Conservation (phyloP, 2,329 filamentous ascomycete species). For the Arachnomyces sp. region DNA sequence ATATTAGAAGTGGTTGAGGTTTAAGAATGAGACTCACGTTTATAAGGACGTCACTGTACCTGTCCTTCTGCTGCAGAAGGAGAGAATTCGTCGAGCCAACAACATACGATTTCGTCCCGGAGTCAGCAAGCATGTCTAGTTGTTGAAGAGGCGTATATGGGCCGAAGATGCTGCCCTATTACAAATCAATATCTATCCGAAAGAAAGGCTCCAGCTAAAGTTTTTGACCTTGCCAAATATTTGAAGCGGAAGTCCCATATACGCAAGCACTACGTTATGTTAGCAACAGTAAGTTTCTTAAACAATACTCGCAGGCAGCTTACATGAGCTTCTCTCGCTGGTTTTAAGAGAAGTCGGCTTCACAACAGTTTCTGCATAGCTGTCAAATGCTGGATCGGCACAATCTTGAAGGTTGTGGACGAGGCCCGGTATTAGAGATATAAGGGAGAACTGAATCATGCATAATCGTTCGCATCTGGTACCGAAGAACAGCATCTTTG, state of each 20-base stretch:
- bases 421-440: constrained; percentile 89
- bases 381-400: constrained; percentile 85
- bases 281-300: constrained; percentile 13
- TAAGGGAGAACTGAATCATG: constrained; percentile 96
- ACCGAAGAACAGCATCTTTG: constrained; percentile 96
- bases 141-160: constrained; percentile 96
- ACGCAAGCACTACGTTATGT: constrained; percentile 57
- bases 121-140: constrained; percentile 84
- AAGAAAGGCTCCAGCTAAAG: constrained; percentile 3
- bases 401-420: constrained; percentile 89
- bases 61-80: constrained; percentile 84
- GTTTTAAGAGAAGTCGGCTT: constrained; percentile 80
- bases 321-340: constrained; percentile 76
- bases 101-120: constrained; percentile 92
- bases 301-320: constrained; percentile 13
- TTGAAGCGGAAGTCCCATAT: constrained; percentile 90
- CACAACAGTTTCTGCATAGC: constrained; percentile 63
- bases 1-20: background rate
- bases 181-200: constrained; percentile 41
- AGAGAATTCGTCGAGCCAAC: constrained; percentile 95
- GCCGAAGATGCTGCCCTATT: constrained; percentile 83
- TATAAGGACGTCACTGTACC: constrained; percentile 92
- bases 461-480: constrained; percentile 92
- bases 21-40: constrained; percentile 44
- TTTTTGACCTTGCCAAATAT: constrained; percentile 73